A percentile compares a stretch with the other conserved stretches of the same genome.
Evolutionary conservation across 23 red algal species (phyloP).

Genomic region (Cyanidioschyzon merolae): DNA sequence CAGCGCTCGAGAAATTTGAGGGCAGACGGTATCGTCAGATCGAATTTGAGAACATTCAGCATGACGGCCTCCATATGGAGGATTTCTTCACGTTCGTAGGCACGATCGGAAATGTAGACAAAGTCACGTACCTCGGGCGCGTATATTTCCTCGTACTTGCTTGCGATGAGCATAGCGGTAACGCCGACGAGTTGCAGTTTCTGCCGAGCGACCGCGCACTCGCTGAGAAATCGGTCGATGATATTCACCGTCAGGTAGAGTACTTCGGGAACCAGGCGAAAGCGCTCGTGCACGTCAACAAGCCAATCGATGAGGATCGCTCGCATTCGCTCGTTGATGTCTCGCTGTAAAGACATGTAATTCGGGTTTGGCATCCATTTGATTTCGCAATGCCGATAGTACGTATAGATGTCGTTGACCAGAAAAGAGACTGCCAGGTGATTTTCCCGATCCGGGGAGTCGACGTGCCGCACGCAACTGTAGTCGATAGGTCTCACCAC

Average conservation of each 20-base stretch:
- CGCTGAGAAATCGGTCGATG: slow-evolving; percentile 86
- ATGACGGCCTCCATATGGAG: slow-evolving; percentile 84
- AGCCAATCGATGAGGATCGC: slow-evolving; percentile 96
- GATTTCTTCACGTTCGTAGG: slow-evolving; percentile 78
- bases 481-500: neutral
- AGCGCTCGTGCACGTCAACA: slow-evolving; percentile 80
- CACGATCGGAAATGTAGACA: slow-evolving; percentile 92
- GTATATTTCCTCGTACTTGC: slow-evolving; percentile 99
- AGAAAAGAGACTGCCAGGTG: slow-evolving; percentile 38
- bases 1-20: slow-evolving; percentile 54
- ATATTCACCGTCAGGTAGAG: slow-evolving; percentile 88
- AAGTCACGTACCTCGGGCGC: slow-evolving; percentile 86
- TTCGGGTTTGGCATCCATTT: slow-evolving; percentile 58
- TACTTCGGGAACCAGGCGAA: slow-evolving; percentile 66
- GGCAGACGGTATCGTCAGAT: slow-evolving; percentile 76
- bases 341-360: slow-evolving; percentile 75
- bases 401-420: slow-evolving; percentile 48
- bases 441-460: slow-evolving; percentile 31
- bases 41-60: slow-evolving; percentile 72
- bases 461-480: slow-evolving; percentile 37
- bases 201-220: slow-evolving; percentile 45
- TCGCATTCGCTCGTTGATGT: slow-evolving; percentile 86
- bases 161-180: slow-evolving; percentile 88
- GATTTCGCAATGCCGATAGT: slow-evolving; percentile 29
- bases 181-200: slow-evolving; percentile 92